These are phyloP conservation scores for Hortaea sp. DNA, from an alignment of 2,329 filamentous ascomycete genomes.

Conservation along the genomic window DNA sequence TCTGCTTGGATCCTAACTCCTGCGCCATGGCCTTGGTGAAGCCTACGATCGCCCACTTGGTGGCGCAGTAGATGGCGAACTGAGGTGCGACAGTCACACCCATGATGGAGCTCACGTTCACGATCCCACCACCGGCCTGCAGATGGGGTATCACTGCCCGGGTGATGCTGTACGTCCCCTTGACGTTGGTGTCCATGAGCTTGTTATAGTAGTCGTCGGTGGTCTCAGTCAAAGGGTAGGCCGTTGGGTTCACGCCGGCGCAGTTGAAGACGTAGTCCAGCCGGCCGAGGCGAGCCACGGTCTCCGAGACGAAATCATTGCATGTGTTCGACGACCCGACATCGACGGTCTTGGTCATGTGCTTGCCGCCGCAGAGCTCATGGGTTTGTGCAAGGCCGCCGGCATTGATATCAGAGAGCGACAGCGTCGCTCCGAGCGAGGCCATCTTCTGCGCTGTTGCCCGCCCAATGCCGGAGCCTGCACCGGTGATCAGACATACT, in stretches of 20 bases:
- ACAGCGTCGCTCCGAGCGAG: constrained; percentile 32
- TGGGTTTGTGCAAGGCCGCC: constrained; percentile 20
- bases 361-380: constrained; percentile 8
- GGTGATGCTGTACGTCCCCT: constrained; percentile 31
- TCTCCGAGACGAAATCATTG: constrained; percentile 14
- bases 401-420: constrained; percentile 31
- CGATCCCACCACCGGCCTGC: constrained; percentile 24
- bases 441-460: constrained; percentile 36
- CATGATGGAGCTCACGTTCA: constrained; percentile 35
- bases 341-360: constrained; percentile 17
- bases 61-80: constrained; percentile 33
- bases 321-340: constrained; percentile 18
- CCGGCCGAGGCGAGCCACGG: constrained; percentile 14
- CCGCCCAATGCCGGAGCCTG: constrained; percentile 31
- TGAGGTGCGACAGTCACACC: constrained; percentile 26
- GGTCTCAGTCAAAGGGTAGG: constrained; percentile 25
- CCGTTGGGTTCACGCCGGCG: constrained; percentile 28
- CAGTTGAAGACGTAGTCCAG: constrained; percentile 34
- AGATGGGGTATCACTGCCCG: constrained; percentile 33
- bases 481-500: constrained; percentile 23
- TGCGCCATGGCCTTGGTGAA: constrained; percentile 36
- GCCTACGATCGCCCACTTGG: constrained; percentile 36
- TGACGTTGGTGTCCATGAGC: constrained; percentile 30
- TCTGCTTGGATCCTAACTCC: constrained; percentile 28
- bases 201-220: constrained; percentile 36